These are phyloP conservation scores for Geotrichum europaeum DNA, from an alignment of 1,139 yeast genomes.

Conservation along the genomic window DNA sequence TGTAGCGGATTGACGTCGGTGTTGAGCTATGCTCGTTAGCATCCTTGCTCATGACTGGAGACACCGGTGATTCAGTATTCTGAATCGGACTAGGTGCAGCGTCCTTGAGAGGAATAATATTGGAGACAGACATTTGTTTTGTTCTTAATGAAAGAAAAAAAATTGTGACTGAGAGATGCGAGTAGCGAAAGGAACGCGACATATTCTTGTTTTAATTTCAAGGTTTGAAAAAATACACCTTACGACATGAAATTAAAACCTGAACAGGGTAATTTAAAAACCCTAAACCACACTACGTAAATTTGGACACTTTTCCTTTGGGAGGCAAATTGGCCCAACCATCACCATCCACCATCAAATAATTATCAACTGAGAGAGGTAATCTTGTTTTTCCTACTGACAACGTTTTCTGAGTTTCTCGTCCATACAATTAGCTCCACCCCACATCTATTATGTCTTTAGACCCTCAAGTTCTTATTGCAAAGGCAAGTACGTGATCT, in stretches of 20 bases:
- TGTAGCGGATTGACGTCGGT: conserved; percentile 41
- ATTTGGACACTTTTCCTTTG: not conserved
- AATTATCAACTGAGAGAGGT: not conserved
- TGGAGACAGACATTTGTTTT: not conserved
- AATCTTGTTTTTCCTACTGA: not conserved
- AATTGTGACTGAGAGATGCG: not conserved
- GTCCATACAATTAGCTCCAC: not conserved
- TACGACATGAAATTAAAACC: not conserved
- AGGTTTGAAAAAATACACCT: not conserved
- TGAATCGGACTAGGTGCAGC: conserved; percentile 6
- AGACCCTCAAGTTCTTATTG: conserved; percentile 30
- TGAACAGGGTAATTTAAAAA: not conserved
- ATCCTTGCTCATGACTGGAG: not conserved
- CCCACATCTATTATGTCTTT: conserved; percentile 19
- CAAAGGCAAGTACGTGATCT: conserved; percentile 13
- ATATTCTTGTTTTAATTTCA: not conserved
- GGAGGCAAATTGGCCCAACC: not conserved
- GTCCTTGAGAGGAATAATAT: conserved; percentile 2
- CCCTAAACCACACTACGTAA: not conserved
- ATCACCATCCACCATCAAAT: not conserved
- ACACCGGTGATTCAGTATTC: not conserved
- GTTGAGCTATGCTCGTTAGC: not conserved
- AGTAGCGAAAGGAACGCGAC: not conserved
- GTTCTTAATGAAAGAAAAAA: not conserved
- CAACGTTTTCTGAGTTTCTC: not conserved